Evolutionary conservation across 108 stramenopile genomes (phyloP).

Genomic region (Chaetoceros tenuissimus): DNA sequence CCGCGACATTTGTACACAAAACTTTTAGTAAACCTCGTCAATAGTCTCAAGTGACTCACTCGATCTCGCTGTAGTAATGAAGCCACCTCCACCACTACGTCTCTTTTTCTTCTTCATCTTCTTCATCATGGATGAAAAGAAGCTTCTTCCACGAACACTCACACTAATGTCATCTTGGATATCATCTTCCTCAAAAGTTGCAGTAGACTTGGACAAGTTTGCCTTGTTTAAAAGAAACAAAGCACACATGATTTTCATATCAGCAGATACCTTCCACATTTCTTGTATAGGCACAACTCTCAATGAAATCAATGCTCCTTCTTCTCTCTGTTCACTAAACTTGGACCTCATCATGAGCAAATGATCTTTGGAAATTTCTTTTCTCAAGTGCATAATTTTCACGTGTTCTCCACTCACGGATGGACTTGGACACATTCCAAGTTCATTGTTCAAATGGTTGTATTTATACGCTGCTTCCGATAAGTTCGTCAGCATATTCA

Average conservation of each 20-base stretch:
- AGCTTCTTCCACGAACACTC: not conserved
- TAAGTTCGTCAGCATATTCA: not conserved
- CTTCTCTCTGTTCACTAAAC: not conserved
- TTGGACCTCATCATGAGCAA: not conserved
- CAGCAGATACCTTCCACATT: not conserved
- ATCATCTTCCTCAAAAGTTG: not conserved
- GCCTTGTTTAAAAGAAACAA: not conserved
- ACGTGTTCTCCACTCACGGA: not conserved
- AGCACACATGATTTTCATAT: not conserved
- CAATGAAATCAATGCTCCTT: not conserved
- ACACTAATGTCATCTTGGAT: not conserved
- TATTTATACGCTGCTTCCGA: not conserved
- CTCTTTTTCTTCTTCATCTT: too few relatives aligned
- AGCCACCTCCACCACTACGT: too few relatives aligned
- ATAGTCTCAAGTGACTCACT: too few relatives aligned
- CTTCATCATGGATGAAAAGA: not conserved
- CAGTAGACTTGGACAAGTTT: not conserved
- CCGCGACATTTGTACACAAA: too few relatives aligned
- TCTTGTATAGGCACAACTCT: not conserved
- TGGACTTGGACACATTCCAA: not conserved
- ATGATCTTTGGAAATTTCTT: not conserved
- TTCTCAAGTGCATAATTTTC: not conserved
- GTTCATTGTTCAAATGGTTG: not conserved
- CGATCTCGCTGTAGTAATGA: too few relatives aligned
- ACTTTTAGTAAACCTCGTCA: too few relatives aligned